Evolutionary conservation across 176 grass and related monocot genomes (phyloP), one percentile per base, ranked within the genome.

Genomic region (Luzula sylvatica): DNA sequence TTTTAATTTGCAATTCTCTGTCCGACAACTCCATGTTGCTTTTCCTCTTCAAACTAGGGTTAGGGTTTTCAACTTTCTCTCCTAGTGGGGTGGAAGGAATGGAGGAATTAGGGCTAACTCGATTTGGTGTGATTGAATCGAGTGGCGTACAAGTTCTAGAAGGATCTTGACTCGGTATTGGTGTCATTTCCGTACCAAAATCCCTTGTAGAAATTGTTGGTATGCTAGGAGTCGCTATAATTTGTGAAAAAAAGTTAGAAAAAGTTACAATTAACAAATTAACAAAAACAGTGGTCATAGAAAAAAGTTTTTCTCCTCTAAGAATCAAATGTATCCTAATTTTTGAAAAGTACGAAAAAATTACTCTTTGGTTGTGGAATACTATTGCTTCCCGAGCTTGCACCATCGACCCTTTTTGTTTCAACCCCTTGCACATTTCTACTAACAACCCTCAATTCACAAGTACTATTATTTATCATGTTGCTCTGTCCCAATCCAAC

Each of bases 181-280:
- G 84, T 19, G 92, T 96, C 85, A 96, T 96, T 74, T 96, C 92
- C 39, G 92, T 96, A 46, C 92, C 92, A 3, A 96, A 53, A 56
- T 96, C 85, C 79, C 85, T 72, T 44, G 84, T 71, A 0, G 81
- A 89, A 9, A 89, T 78, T 0, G 71, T 58, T 22, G 78, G 81
- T 58, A 68, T 63, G 43, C 65, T 35, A 19, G 73, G 56, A 61
- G 40, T 69, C 78, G 28, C 74, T 89, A 75, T 49, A 35, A 77
- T 20, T 15, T 38, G 15, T 49, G 17, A 72, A 58, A 57, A 15
- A 20, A 40, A 55, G 3, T 68, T 9, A 55, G 24, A 12, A 68
- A 46, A 11, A 44, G 18, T 40, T 16, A 2, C 14, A 68, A 17
- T 42, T 43, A 23, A 40, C 3, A 55, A 41, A 53, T n/a, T n/a